These are phyloP conservation scores for Fusarium sp. DNA, from an alignment of 2,329 filamentous ascomycete species.

Conservation along the genomic window DNA sequence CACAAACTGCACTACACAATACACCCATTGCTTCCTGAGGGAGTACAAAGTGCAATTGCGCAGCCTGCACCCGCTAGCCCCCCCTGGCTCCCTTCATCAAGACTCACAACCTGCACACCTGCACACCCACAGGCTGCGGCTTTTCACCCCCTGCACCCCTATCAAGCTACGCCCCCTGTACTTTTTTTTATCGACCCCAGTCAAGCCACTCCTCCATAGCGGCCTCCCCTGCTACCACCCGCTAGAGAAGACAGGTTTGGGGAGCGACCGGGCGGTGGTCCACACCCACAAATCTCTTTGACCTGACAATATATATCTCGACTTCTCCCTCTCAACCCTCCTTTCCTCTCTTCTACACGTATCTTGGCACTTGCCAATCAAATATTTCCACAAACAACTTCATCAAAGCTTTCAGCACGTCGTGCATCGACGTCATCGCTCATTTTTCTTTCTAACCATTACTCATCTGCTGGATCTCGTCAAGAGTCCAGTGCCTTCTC, in stretches of 20 bases:
- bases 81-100: conserved; percentile 27
- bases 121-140: conserved; percentile 30
- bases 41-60: conserved; percentile 40
- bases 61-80: conserved; percentile 30
- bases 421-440: conserved; percentile 49
- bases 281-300: conserved; percentile 45
- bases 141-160: conserved; percentile 36
- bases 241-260: conserved; percentile 43
- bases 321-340: conserved; percentile 49
- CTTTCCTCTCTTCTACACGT: conserved; percentile 49
- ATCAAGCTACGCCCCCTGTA: conserved; percentile 15
- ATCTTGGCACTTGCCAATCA: conserved; percentile 58
- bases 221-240: conserved; percentile 37
- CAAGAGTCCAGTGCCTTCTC: conserved; percentile 51
- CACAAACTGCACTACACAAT: conserved; percentile 9
- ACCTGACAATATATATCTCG: conserved; percentile 52
- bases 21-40: conserved; percentile 11
- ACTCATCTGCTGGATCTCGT: conserved; percentile 45
- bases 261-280: conserved; percentile 34
- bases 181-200: conserved; percentile 46
- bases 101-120: not conserved
- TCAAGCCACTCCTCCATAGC: conserved; percentile 34
- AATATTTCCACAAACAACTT: conserved; percentile 36
- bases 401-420: conserved; percentile 41
- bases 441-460: conserved; percentile 34